A percentile compares a stretch with the other conserved stretches of the same genome.
phyloP scores from a whole-genome alignment of 257 asterid genomes.

The Solanum chmielewskii region DNA sequence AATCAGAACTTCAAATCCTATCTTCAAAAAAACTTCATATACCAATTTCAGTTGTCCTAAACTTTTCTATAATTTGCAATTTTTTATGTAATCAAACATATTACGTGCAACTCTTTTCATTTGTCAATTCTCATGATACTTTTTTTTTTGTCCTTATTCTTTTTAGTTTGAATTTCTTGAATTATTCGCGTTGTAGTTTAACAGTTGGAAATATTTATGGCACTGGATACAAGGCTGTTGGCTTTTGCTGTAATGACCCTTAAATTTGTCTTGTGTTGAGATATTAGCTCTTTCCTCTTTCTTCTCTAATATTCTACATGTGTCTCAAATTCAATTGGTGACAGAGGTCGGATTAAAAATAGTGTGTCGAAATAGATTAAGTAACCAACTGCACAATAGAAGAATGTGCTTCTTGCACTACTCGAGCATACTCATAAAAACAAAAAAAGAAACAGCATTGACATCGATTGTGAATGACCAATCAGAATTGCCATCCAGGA shows the following conservation, averaged over 20 bases:
- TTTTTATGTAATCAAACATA: neutral
- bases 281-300: neutral
- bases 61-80: neutral
- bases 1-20: neutral
- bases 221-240: neutral
- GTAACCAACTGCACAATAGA: neutral
- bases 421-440: neutral
- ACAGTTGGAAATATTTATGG: too few species aligned
- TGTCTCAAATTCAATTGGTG: neutral
- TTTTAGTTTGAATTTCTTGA: neutral
- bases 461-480: neutral
- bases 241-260: neutral
- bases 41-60: neutral
- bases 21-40: neutral
- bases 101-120: neutral
- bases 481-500: neutral
- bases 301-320: neutral
- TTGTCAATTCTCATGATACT: neutral
- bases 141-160: neutral
- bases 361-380: neutral
- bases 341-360: neutral
- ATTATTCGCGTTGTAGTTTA: neutral
- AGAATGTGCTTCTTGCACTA: neutral
- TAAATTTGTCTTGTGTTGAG: neutral
- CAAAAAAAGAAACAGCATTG: neutral